These are phyloP conservation scores for Perkinsus chesapeaki DNA, from an alignment of 169 alveolate species.

Conservation along the genomic window DNA sequence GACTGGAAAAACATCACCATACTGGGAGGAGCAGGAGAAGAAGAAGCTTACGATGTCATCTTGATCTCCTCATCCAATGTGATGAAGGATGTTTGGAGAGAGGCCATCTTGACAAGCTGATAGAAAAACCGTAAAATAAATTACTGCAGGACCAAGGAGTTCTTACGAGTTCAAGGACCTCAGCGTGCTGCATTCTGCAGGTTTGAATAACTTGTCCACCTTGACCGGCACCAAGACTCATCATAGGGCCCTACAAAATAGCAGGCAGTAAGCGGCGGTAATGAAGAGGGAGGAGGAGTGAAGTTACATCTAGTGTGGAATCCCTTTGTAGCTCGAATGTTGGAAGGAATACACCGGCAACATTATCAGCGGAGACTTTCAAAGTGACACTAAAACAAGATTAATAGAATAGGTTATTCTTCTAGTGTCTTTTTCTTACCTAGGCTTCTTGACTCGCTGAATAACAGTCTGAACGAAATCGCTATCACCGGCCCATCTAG, in stretches of 20 bases:
- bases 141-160: not conserved
- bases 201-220: constrained; percentile 42
- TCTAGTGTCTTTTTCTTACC: not conserved
- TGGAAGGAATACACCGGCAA: constrained; percentile 80
- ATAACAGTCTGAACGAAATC: constrained; percentile 46
- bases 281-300: not conserved
- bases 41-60: constrained; percentile 48
- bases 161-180: constrained; percentile 24
- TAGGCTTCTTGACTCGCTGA: constrained; percentile 67
- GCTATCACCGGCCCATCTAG: constrained; percentile 66
- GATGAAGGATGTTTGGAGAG: constrained; percentile 76
- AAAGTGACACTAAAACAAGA: constrained; percentile 36
- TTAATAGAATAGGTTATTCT: not conserved
- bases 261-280: not conserved
- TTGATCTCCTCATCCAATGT: constrained; percentile 85
- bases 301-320: constrained; percentile 24
- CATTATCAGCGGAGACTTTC: constrained; percentile 59
- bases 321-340: constrained; percentile 55
- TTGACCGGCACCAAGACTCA: constrained; percentile 33
- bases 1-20: constrained; percentile 22
- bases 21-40: not conserved
- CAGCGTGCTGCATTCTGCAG: constrained; percentile 25
- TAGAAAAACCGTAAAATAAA: not conserved
- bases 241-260: not conserved
- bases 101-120: constrained; percentile 58